Evolutionary conservation across 2,329 filamentous ascomycete genomes (phyloP).

Genomic region (Magnaporthiopsis incrustans): DNA sequence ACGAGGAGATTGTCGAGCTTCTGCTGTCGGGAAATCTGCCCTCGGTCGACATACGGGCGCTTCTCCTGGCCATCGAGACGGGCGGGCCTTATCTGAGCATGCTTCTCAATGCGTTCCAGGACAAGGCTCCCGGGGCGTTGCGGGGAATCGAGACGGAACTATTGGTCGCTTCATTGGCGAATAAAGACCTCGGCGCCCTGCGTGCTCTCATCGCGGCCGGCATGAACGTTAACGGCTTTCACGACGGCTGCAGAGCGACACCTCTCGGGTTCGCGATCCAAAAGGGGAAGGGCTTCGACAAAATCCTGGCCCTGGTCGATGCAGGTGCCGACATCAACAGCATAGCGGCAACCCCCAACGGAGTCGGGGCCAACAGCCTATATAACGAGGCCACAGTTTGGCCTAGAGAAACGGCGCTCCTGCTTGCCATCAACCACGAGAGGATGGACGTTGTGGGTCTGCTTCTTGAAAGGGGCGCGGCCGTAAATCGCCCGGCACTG

Average conservation of each 20-base stretch:
- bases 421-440: neutral
- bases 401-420: neutral
- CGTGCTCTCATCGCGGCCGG: too few species aligned
- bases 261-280: constrained; percentile 1
- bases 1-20: neutral
- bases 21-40: neutral
- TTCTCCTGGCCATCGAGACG: too few species aligned
- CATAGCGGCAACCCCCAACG: neutral
- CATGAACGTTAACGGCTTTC: neutral
- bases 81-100: neutral
- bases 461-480: neutral
- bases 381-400: neutral
- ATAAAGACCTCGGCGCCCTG: too few species aligned
- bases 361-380: neutral
- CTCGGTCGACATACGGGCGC: too few species aligned
- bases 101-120: neutral
- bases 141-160: neutral
- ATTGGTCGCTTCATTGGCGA: too few species aligned
- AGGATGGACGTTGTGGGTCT: neutral
- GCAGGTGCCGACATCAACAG: neutral
- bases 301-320: neutral
- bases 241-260: neutral
- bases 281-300: neutral
- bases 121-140: neutral
- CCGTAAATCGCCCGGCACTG: neutral